These are phyloP conservation scores for Colletotrichum limetticola DNA, from an alignment of 2,329 filamentous ascomycete genomes.

Conservation along the genomic window DNA sequence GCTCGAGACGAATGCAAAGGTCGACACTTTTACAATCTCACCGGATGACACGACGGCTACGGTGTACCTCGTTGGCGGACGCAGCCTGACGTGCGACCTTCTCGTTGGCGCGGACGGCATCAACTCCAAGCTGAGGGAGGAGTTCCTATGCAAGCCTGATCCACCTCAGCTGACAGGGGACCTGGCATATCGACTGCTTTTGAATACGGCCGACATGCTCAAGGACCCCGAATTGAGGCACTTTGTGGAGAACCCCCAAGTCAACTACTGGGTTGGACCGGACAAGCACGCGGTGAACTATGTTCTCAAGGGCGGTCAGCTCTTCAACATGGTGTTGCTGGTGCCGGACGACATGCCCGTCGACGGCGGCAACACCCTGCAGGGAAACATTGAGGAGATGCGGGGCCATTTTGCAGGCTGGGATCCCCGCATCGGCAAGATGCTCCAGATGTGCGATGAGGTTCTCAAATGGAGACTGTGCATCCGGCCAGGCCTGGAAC, in stretches of 20 bases:
- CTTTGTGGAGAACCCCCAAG: slow-evolving; percentile 38
- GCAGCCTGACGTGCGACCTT: slow-evolving; percentile 47
- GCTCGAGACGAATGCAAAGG: slow-evolving; percentile 20
- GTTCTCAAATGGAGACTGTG: slow-evolving; percentile 71
- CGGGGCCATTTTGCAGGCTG: slow-evolving; percentile 62
- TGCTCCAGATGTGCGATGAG: slow-evolving; percentile 65
- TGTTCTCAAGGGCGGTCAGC: slow-evolving; percentile 39
- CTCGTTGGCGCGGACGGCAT: slow-evolving; percentile 58
- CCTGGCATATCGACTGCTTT: slow-evolving; percentile 42
- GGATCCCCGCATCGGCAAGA: slow-evolving; percentile 67
- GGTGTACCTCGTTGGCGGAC: slow-evolving; percentile 38
- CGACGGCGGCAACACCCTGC: slow-evolving; percentile 43
- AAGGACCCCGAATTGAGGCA: slow-evolving; percentile 38
- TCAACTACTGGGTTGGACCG: slow-evolving; percentile 42
- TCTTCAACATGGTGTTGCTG: slow-evolving; percentile 48
- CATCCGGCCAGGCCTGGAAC: slow-evolving; percentile 62
- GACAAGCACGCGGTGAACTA: slow-evolving; percentile 44
- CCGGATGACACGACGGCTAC: slow-evolving; percentile 1
- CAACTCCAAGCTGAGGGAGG: slow-evolving; percentile 42
- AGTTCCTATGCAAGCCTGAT: slow-evolving; percentile 22
- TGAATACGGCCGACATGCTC: slow-evolving; percentile 39
- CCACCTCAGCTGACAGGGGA: slow-evolving; percentile 41
- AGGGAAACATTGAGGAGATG: slow-evolving; percentile 61
- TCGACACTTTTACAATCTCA: slow-evolving; percentile 29
- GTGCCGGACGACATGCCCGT: slow-evolving; percentile 56